These are phyloP conservation scores for Phaeosphaeriaceae sp. DNA, from an alignment of 2,329 filamentous ascomycete species.

Conservation along the genomic window DNA sequence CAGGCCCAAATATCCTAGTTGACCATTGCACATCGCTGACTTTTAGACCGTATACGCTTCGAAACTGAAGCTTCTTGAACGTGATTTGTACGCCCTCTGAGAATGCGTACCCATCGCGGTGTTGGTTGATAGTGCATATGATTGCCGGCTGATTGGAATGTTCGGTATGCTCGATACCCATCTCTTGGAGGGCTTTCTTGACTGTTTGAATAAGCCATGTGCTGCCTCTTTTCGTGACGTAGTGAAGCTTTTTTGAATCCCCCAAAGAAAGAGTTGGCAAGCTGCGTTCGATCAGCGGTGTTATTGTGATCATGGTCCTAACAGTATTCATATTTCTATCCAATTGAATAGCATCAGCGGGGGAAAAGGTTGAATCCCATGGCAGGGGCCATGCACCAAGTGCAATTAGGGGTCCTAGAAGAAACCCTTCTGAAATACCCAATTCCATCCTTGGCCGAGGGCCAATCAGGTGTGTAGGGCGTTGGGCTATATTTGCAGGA, in stretches of 20 bases:
- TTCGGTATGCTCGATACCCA: conserved; percentile 32
- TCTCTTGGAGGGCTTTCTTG: conserved; percentile 24
- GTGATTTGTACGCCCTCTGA: conserved; percentile 29
- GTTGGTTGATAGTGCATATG: conserved; percentile 30
- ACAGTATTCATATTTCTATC: conserved; percentile 20
- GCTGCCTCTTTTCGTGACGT: conserved; percentile 30
- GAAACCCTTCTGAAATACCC: conserved; percentile 25
- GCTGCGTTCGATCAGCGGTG: conserved; percentile 10
- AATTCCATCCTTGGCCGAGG: conserved; percentile 14
- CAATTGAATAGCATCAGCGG: conserved; percentile 23
- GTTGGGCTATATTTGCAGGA: not conserved
- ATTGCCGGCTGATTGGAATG: conserved; percentile 18
- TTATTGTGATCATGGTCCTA: conserved; percentile 1
- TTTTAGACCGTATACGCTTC: conserved; percentile 31
- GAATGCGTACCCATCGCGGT: conserved; percentile 27
- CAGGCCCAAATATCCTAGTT: conserved; percentile 16
- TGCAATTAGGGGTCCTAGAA: conserved; percentile 29
- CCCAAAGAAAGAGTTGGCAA: conserved; percentile 24
- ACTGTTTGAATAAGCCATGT: conserved; percentile 36
- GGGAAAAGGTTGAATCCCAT: conserved; percentile 35
- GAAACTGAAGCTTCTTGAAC: conserved; percentile 34
- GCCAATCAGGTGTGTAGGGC: conserved; percentile 2
- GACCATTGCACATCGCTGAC: conserved; percentile 26
- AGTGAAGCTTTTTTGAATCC: conserved; percentile 33
- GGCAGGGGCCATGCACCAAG: conserved; percentile 31